Evolutionary conservation across 2,329 filamentous ascomycete genomes (phyloP), one percentile per base, ranked within the genome.

Genomic region (Zymoseptoria ardabiliae): DNA sequence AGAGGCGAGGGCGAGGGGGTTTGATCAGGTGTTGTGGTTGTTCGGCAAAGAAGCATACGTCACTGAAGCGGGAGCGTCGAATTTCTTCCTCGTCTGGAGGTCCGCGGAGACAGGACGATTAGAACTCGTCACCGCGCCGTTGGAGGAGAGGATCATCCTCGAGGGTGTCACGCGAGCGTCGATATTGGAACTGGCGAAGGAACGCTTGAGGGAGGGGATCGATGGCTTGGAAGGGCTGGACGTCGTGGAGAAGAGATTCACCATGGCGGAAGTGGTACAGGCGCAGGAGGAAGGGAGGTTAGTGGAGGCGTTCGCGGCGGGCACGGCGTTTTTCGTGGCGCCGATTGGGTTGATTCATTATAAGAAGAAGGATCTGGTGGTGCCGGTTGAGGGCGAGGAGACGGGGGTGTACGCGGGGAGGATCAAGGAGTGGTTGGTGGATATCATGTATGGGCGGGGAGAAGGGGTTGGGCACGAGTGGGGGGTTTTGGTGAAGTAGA

Each of bases 21-120:
- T 85, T 75, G 84, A 93, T 71, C 93, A 97, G 80, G 88, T 97
- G 58, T 82, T 97, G n/a, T 97, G 92, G 92, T 81, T 97, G 55
- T 94, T 96, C 70, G 91, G 91, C 1, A 75, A 83, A 49, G 81
- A 93, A 66, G 84, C 83, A 56, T 84, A 85, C 71, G 91, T 95
- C 64, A 97, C 92, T 2, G 92, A 97, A 78, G 92, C 92, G 2
- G 92, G 92, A 4, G 92, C 91, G 11, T 90, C 85, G 70, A 97
- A 97, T 77, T 96, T 96, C 77, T 96, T 97, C 70, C 80, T 96
- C 7, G 79, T 96, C 11, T 91, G 88, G 89, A 82, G 80, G 71
- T 82, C 81, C 53, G 82, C 80, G 71, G 66, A 63, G 28, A 65
- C 58, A 2, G 63, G 85, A 82, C 82, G 79, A 68, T 70, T 82